These are phyloP conservation scores for Chloranthus sessilifolius DNA, from an alignment of 164 flowering plant species.

Conservation along the genomic window DNA sequence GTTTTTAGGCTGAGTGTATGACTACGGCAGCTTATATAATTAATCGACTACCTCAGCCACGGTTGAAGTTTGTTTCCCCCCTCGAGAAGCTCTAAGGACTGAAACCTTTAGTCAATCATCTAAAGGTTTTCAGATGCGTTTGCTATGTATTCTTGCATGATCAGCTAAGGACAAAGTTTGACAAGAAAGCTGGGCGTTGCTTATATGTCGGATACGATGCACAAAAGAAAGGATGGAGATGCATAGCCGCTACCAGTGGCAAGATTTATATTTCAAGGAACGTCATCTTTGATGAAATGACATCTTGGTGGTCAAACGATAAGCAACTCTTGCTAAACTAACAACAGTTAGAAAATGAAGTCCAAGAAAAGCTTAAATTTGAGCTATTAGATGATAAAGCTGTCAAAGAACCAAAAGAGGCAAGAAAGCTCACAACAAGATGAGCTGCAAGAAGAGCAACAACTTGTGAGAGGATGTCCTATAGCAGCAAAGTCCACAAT, in stretches of 20 bases:
- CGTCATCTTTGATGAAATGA: neutral
- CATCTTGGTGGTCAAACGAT: neutral
- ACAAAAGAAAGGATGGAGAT: neutral
- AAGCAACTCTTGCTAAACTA: neutral
- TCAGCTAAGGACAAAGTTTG: neutral
- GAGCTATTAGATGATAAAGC: neutral
- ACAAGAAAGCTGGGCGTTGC: neutral
- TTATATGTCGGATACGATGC: slow-evolving; percentile 1
- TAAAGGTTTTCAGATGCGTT: neutral
- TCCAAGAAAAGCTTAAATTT: neutral
- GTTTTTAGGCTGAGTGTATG: slow-evolving; percentile 17
- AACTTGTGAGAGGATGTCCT: neutral
- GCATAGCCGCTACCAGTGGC: neutral
- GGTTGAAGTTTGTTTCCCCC: neutral
- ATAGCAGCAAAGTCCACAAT: neutral
- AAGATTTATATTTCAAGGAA: neutral
- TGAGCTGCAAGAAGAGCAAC: neutral
- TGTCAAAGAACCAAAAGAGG: neutral
- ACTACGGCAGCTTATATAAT: slow-evolving; percentile 9
- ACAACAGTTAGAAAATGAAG: too few relatives aligned
- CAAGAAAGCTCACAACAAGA: neutral
- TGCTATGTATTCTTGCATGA: neutral
- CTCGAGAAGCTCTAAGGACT: neutral
- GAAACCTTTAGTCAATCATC: neutral
- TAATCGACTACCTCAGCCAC: slow-evolving; percentile 10